These are phyloP conservation scores for Spinellus fusiger DNA, from an alignment of 192 early-diverging fungal species.

Conservation along the genomic window DNA sequence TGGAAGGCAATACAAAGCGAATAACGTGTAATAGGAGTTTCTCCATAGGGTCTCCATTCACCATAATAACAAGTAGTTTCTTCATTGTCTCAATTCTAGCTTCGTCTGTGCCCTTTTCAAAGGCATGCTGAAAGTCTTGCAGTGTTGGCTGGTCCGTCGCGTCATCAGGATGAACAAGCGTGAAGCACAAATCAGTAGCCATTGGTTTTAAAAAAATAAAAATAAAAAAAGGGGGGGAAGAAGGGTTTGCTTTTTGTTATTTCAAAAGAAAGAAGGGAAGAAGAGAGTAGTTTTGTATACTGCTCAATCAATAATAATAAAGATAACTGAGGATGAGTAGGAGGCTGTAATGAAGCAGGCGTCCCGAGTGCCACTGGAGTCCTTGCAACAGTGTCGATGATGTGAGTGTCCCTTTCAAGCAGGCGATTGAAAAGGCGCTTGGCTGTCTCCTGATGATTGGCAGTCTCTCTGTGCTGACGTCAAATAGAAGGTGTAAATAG, in stretches of 20 bases:
- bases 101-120: conserved; percentile 91
- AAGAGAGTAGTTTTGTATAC: too few species aligned
- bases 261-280: background rate
- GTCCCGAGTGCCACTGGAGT: background rate
- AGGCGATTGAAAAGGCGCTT: background rate
- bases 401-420: background rate
- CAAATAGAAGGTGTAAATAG: background rate
- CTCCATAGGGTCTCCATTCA: conserved; percentile 89
- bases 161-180: conserved; percentile 58
- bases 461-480: background rate
- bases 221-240: background rate
- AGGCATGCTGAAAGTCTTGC: conserved; percentile 65
- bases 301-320: background rate
- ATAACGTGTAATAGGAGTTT: conserved; percentile 96
- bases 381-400: background rate
- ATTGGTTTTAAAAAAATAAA: background rate
- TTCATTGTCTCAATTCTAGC: conserved; percentile 94
- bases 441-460: background rate
- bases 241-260: background rate
- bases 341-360: background rate
- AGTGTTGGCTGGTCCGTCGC: conserved; percentile 60
- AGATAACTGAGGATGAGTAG: background rate
- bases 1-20: conserved; percentile 93
- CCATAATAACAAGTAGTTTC: conserved; percentile 80
- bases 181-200: conserved; percentile 51